Percentiles rank a stretch among this genome's conserved stretches.
Conservation (phyloP, 1,284 basidiomycete genomes). For the Tranzscheliella williamsii region DNA sequence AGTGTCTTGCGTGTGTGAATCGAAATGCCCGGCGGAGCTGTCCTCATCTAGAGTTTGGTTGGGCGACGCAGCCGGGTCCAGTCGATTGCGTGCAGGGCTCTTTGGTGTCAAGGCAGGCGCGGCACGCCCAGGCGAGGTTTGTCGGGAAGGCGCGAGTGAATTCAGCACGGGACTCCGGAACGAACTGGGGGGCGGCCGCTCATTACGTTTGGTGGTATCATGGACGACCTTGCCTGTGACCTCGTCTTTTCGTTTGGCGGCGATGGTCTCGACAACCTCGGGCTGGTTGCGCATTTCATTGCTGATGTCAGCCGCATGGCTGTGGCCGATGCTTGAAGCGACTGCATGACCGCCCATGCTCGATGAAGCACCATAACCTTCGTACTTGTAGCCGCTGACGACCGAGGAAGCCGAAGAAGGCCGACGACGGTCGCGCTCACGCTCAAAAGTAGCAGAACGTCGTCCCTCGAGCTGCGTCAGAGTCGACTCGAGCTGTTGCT, state of each 20-base stretch:
- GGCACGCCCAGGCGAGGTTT: conserved; percentile 3
- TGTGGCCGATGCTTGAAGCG: conserved; percentile 23
- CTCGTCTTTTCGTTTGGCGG: conserved; percentile 10
- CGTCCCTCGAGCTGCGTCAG: conserved; percentile 51
- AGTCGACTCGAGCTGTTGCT: conserved; percentile 54
- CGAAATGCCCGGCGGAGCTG: too few species aligned
- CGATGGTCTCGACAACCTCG: conserved; percentile 36
- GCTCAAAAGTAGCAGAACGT: conserved; percentile 41
- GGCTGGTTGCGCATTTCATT: not conserved
- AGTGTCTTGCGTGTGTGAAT: too few species aligned
- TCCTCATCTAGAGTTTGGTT: too few species aligned
- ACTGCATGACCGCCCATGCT: conserved; percentile 36
- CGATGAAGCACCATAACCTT: conserved; percentile 23
- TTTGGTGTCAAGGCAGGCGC: conserved; percentile 23
- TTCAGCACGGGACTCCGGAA: not conserved
- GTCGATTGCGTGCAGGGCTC: conserved; percentile 10
- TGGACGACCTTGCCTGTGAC: too few species aligned
- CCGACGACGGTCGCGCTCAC: conserved; percentile 23
- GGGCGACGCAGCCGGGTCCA: not conserved
- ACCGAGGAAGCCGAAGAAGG: conserved; percentile 22
- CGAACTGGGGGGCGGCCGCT: not conserved
- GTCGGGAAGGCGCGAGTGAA: conserved; percentile 1
- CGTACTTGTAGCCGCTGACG: conserved; percentile 31
- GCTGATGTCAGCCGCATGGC: conserved; percentile 2
- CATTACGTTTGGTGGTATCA: too few species aligned